Percentiles rank a stretch among this genome's conserved stretches.
phyloP scores from a whole-genome alignment of 2,329 filamentous ascomycete genomes.

The Diaporthe sp. region DNA sequence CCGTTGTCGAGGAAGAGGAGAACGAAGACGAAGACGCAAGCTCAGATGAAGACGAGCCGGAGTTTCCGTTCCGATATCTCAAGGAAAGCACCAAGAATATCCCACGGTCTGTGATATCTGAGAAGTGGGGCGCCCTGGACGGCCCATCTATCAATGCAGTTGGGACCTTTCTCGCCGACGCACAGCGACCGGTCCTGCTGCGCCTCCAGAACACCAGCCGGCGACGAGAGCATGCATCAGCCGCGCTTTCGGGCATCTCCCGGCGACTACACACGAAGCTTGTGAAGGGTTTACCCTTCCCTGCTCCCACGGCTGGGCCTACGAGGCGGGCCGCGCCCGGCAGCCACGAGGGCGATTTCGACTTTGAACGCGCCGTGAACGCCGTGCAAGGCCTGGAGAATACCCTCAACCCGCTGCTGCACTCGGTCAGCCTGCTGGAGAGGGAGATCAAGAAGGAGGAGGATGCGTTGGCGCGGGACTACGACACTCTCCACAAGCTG shows the following conservation, averaged over 20 bases:
- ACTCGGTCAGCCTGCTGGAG: slow-evolving; percentile 72
- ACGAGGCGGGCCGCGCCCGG: slow-evolving; percentile 49
- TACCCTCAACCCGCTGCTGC: slow-evolving; percentile 72
- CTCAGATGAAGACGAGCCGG: slow-evolving; percentile 41
- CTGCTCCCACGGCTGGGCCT: slow-evolving; percentile 58
- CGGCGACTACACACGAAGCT: slow-evolving; percentile 71
- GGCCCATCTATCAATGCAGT: slow-evolving; percentile 67
- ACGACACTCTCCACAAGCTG: slow-evolving; percentile 63
- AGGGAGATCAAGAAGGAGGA: slow-evolving; percentile 71
- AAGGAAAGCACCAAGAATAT: slow-evolving; percentile 65
- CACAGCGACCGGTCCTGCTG: slow-evolving; percentile 73
- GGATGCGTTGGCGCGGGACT: slow-evolving; percentile 68
- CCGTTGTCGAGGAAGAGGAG: slow-evolving; percentile 21
- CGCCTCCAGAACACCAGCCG: slow-evolving; percentile 64
- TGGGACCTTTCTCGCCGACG: slow-evolving; percentile 68
- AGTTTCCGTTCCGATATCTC: slow-evolving; percentile 63
- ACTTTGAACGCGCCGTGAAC: slow-evolving; percentile 75
- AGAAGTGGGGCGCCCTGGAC: slow-evolving; percentile 75
- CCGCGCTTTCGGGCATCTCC: slow-evolving; percentile 68
- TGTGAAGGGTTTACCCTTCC: slow-evolving; percentile 74
- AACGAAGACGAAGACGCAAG: background rate
- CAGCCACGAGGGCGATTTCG: slow-evolving; percentile 70
- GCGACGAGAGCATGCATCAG: slow-evolving; percentile 66
- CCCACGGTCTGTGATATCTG: slow-evolving; percentile 74
- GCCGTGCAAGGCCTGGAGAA: slow-evolving; percentile 68